Base-by-base conservation (phyloP, 257 asterid genomes). In the Catharanthus roseus region DNA sequence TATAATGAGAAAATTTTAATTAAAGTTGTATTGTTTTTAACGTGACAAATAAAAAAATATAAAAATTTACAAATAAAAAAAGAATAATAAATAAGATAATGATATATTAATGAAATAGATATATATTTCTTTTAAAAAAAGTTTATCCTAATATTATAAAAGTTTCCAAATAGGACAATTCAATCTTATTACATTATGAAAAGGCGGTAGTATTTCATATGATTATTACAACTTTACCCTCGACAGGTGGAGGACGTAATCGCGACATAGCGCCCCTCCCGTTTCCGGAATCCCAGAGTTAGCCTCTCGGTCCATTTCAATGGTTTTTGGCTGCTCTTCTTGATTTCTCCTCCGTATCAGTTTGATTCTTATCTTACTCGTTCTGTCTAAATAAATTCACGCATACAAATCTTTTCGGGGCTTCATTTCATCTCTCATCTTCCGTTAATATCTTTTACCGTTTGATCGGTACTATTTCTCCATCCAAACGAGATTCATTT, bases 291-390 rank as follows among this genome's bases (percentile, higher is more conserved):
- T 23, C 23, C 54, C 7, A n/a, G n/a, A n/a, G n/a, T n/a, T n/a
- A n/a, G n/a, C 7, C 54, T 49, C 54, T 18, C 54, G 1, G 23
- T 15, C 47, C 4, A 38, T 60, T 41, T 2, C 67, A 34, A 21
- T 61, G n/a, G 34, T 34, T 61, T 34, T 18, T 9, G 47, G 28
- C 41, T 33, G 39, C 66, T 34, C 9, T 31, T n/a, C 47, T 62
- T 13, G 67, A 62, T 62, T 61, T 62, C 67, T 62, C n/a, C 67
- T 18, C 44, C 66, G 31, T 15, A 33, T 61, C 12, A 5, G n/a
- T 33, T 61, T 26, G 18, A 6, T 19, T 34, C 47, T 34, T 34
- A 34, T 61, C 67, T 34, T 62, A 13, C 11, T 19, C n/a, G 28
- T 29, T 29, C 41, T 58, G 19, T 39, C n/a, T 58, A 58, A 15